Conservation (phyloP, 1,284 basidiomycete genomes). For the Tremellales sp. region DNA sequence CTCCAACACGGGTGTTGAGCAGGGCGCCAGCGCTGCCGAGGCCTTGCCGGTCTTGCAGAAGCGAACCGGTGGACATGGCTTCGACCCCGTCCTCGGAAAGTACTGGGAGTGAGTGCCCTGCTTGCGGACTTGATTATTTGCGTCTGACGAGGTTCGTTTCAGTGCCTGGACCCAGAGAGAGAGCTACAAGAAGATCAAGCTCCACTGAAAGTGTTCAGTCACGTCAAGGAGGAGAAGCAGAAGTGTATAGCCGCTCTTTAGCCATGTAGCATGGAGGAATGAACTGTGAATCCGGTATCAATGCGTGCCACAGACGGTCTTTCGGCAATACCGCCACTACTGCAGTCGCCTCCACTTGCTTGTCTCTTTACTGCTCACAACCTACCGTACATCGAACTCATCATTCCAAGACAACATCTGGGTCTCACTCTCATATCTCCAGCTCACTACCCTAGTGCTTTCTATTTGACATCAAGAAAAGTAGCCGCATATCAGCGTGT, state of each 20-base stretch:
- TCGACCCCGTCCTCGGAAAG: slow-evolving; percentile 36
- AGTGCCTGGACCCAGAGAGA: slow-evolving; percentile 34
- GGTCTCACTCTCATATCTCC: no score
- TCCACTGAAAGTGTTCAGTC: slow-evolving; percentile 19
- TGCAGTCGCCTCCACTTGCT: no score
- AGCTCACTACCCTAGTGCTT: no score
- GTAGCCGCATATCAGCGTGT: no score
- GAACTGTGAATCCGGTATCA: no score
- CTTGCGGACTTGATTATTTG: background rate
- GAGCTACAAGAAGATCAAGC: slow-evolving; percentile 35
- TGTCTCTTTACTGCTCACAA: no score
- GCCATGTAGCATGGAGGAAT: no score
- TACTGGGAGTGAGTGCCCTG: slow-evolving; percentile 43
- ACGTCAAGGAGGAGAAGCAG: background rate
- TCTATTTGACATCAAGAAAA: no score
- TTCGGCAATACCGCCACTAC: no score
- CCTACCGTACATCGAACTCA: no score
- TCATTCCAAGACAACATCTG: no score
- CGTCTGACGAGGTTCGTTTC: slow-evolving; percentile 1
- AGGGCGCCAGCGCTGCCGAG: slow-evolving; percentile 21
- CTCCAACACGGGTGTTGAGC: slow-evolving; percentile 37
- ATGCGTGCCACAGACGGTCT: no score
- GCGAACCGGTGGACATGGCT: slow-evolving; percentile 33
- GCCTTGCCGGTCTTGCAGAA: slow-evolving; percentile 32
- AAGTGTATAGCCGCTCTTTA: background rate